These are phyloP conservation scores for Pseudofabraea citricarpa DNA, from an alignment of 2,329 filamentous ascomycete species.

Conservation along the genomic window DNA sequence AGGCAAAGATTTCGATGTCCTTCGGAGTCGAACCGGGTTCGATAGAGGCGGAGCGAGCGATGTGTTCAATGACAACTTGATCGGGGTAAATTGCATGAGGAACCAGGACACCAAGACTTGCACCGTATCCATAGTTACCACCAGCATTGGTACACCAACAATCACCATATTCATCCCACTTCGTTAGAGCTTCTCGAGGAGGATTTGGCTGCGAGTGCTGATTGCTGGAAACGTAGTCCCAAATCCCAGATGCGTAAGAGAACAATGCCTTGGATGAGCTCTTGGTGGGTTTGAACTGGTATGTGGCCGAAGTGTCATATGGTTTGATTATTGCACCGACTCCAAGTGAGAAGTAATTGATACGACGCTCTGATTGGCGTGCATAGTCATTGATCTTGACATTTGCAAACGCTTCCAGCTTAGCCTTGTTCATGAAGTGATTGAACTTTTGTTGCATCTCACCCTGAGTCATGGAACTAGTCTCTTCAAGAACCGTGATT, in stretches of 20 bases:
- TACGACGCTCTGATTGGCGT: constrained; percentile 27
- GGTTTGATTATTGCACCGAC: constrained; percentile 63
- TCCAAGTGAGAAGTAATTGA: constrained; percentile 70
- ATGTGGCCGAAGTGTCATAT: constrained; percentile 54
- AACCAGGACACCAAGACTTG: constrained; percentile 61
- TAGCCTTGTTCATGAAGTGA: not conserved
- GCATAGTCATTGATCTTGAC: not conserved
- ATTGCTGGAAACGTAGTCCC: constrained; percentile 15
- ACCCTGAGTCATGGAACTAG: no score
- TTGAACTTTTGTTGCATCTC: not conserved
- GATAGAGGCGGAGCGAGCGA: constrained; percentile 55
- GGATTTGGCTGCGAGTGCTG: constrained; percentile 24
- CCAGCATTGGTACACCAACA: constrained; percentile 72
- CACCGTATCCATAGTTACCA: constrained; percentile 42
- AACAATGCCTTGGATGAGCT: not conserved
- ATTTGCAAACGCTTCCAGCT: constrained; percentile 12
- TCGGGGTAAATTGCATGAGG: constrained; percentile 57
- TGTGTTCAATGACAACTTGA: constrained; percentile 69
- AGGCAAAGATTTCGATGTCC: constrained; percentile 66
- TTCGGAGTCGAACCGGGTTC: constrained; percentile 59
- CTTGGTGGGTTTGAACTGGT: constrained; percentile 27
- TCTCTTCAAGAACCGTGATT: not conserved
- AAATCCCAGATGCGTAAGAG: constrained; percentile 3
- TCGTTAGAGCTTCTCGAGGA: constrained; percentile 52
- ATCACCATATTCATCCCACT: constrained; percentile 77